phyloP scores from a whole-genome alignment of 768 basidiomycete species.

The Dioszegia aurantiaca region DNA sequence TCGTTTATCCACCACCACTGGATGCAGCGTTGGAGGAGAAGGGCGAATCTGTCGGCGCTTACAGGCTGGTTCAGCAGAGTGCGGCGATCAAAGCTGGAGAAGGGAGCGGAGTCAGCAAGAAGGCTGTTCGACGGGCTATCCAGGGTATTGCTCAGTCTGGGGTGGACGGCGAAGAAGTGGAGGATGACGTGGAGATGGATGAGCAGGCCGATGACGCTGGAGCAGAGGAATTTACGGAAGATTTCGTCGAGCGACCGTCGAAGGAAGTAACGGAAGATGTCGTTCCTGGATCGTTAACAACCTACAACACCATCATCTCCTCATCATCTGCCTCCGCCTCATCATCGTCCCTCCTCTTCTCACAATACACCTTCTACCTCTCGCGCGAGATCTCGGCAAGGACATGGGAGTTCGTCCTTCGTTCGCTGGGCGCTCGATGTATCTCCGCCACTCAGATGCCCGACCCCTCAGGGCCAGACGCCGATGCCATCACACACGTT shows the following conservation, averaged over 20 bases:
- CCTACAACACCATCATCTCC: constrained; percentile 54
- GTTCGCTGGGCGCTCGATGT: constrained; percentile 85
- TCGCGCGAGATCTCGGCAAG: constrained; percentile 87
- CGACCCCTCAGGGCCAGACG: constrained; percentile 58
- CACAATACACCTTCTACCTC: constrained; percentile 84
- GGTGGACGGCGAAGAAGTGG: constrained; percentile 22
- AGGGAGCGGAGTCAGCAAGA: constrained; percentile 58
- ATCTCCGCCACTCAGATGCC: constrained; percentile 66
- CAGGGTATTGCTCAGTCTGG: constrained; percentile 55
- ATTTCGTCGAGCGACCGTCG: constrained; percentile 51
- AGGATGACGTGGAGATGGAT: constrained; percentile 31
- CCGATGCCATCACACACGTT: constrained; percentile 87
- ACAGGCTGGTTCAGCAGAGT: constrained; percentile 63
- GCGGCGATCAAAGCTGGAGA: constrained; percentile 46
- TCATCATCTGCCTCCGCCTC: constrained; percentile 42
- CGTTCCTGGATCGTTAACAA: constrained; percentile 60
- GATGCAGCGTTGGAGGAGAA: constrained; percentile 80
- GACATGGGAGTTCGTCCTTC: constrained; percentile 90
- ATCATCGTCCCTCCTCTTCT: constrained; percentile 61
- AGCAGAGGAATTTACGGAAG: constrained; percentile 47
- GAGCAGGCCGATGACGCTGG: constrained; percentile 27
- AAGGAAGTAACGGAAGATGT: constrained; percentile 46
- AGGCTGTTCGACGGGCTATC: constrained; percentile 59
- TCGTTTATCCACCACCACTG: constrained; percentile 92
- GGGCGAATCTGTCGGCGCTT: constrained; percentile 83